Evolutionary conservation across 2,329 filamentous ascomycete species (phyloP), one percentile per base, ranked within the genome.

Genomic region (Botryotinia globosa): DNA sequence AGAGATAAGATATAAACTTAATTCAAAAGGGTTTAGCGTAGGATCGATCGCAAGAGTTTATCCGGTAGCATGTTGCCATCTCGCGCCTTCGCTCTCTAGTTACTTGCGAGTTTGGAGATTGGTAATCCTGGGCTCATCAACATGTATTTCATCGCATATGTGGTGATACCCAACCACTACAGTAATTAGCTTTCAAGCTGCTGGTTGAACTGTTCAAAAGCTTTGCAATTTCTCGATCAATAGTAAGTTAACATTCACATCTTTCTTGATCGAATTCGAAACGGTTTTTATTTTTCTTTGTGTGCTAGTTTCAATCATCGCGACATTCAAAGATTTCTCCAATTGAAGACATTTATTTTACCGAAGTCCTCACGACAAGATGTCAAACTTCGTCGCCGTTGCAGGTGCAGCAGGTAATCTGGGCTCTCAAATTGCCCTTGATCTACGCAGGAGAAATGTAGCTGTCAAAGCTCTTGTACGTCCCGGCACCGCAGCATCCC

Each of bases 401-500:
- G 73, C 73, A 72, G 73, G 73, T 39, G 73, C 73, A 39, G 56
- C 73, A 48, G 73, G 73, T n/a, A 37, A 69, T 45, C 69, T 74
- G 18, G 73, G 73, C 56, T 72, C 73, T 32, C 48, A 64, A 42
- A 74, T 74, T 58, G 69, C 73, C n/a, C 45, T 72, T 22, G 39
- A 54, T 8, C 44, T 74, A n/a, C 73, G 69, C 48, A 69, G 69
- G 45, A 67, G 69, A 69, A 74, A 74, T 69, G 54, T 72, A 29
- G 70, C 70, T 14, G 73, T 74, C 44, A 72, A 69, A 45, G 73
- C 73, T 22, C 73, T 74, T 39, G 69, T 74, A 3, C 73, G 73
- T 45, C 73, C 70, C n/a, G 70, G 70, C 16, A 74, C 70, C 9
- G 42, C 69, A 64, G 73, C 64, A 74, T 68, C 73, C 16, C 73